Base-by-base conservation (phyloP, 768 basidiomycete species). In the Lactarius trivialis region DNA sequence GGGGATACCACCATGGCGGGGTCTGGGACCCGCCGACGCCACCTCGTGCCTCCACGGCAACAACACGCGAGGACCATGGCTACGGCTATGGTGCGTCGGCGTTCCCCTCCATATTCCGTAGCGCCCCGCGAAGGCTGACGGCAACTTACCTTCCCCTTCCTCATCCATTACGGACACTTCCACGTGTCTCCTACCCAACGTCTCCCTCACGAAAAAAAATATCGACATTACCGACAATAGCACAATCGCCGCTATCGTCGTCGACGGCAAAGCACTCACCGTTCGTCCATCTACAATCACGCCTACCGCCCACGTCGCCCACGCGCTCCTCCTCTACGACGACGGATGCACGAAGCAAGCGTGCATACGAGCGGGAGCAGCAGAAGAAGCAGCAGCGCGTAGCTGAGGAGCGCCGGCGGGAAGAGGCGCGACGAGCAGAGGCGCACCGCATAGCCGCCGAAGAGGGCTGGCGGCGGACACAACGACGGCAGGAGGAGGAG, bases 401-500 rank as follows among this genome's bases (percentile, higher is more conserved):
- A 28, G 36, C 60, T 17, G 64, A 65, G 3, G 64, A 56, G 15
- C 55, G 50, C n/a, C 32, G 33, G 11, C 52, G 53, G 14, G 64
- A 65, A 7, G 64, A 61, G 28, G 61, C 48, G 5, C 45, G 41
- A 17, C 30, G 56, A 19, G 64, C 55, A 9, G 64, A 65, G 43
- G 56, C 55, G 24, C 56, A 51, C 30, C 64, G 61, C 5, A 43
- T 41, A n/a, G 60, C 60, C 14, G 51, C 48, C 7, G 71, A 76
- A 39, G 76, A 77, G 60, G 80, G 83, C 34, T 82, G 85, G 60
- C 74, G 72, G 11, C 78, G 78, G 62, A 37, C 26, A 36, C 48
- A 24, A 30, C 82, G 3, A 17, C 52, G 48, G 15, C 39, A 24
- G 14, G n/a, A 50, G 8, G 39, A 26, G 50, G 77, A 78, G 63